A percentile compares a stretch with the other conserved stretches of the same genome.
These are phyloP conservation scores for Artemisia annua DNA, from an alignment of 129 eudicot genomes.

Conservation along the genomic window DNA sequence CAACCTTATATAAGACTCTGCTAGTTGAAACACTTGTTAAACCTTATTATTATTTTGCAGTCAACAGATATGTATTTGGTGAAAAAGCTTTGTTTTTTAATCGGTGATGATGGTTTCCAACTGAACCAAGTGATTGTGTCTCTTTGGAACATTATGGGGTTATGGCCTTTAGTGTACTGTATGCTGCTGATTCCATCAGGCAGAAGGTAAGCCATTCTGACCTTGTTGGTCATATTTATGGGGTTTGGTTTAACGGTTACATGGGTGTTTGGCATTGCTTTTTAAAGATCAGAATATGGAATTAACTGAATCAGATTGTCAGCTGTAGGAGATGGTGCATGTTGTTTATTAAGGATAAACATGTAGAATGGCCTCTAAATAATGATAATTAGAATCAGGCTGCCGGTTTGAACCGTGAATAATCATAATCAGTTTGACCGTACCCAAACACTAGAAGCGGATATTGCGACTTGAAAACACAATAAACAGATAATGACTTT, in stretches of 20 bases:
- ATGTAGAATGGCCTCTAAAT: too few species aligned
- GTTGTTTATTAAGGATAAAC: too few species aligned
- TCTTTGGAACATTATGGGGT: constrained; percentile 94
- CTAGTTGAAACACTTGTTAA: too few species aligned
- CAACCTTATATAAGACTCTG: too few species aligned
- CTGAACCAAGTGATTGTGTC: constrained; percentile 71
- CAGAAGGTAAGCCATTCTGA: constrained; percentile 60
- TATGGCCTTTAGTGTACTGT: constrained; percentile 80
- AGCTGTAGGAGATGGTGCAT: too few species aligned
- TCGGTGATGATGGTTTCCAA: constrained; percentile 86
- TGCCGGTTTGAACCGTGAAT: not conserved
- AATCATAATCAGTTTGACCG: too few species aligned
- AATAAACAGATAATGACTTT: too few species aligned
- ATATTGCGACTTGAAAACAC: too few species aligned
- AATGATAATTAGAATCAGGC: too few species aligned
- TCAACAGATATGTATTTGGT: constrained; percentile 69
- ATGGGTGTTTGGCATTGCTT: not conserved
- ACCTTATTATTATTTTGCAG: constrained; percentile 35
- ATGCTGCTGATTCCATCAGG: constrained; percentile 86
- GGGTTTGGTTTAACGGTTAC: not conserved
- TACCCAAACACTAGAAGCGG: too few species aligned
- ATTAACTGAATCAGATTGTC: too few species aligned
- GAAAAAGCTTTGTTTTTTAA: constrained; percentile 79
- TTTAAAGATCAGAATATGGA: not conserved
- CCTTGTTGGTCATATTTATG: not conserved